A percentile compares a stretch with the other conserved stretches of the same genome.
Conservation (phyloP, 2,329 filamentous ascomycete genomes). For the Reticulascus tulasneorum region DNA sequence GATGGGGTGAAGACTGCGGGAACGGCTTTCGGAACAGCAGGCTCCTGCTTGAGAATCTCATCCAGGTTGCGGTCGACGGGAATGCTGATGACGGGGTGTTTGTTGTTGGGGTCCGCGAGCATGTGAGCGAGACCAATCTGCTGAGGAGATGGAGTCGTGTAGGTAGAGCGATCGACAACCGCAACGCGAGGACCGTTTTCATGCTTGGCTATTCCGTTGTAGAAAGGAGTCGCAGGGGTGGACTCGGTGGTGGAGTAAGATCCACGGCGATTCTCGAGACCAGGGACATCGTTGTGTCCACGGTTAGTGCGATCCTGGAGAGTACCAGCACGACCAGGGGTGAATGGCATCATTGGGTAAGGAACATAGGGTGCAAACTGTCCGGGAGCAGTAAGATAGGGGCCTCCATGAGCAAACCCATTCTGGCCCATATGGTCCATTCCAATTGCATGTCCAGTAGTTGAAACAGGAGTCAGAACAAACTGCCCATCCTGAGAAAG, state of each 20-base stretch:
- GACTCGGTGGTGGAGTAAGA: slow-evolving; percentile 68
- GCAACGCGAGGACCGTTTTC: slow-evolving; percentile 58
- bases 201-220: slow-evolving; percentile 53
- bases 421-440: slow-evolving; percentile 28
- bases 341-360: slow-evolving; percentile 45
- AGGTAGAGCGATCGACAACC: slow-evolving; percentile 58
- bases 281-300: slow-evolving; percentile 52
- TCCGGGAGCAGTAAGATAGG: slow-evolving; percentile 31
- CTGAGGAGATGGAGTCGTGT: slow-evolving; percentile 64
- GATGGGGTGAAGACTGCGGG: slow-evolving; percentile 83
- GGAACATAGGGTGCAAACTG: slow-evolving; percentile 26
- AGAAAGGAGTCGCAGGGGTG: slow-evolving; percentile 62
- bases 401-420: slow-evolving; percentile 29
- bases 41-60: slow-evolving; percentile 68
- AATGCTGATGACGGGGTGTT: slow-evolving; percentile 31
- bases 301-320: slow-evolving; percentile 43
- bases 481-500: slow-evolving; percentile 34
- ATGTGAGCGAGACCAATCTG: slow-evolving; percentile 43
- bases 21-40: slow-evolving; percentile 80
- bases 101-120: slow-evolving; percentile 36
- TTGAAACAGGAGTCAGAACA: slow-evolving; percentile 31
- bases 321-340: slow-evolving; percentile 44
- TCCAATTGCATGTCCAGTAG: slow-evolving; percentile 26
- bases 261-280: slow-evolving; percentile 61
- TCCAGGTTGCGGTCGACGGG: slow-evolving; percentile 53